These are phyloP conservation scores for Lodderomyces margitis DNA, from an alignment of 1,139 yeast genomes.

Conservation along the genomic window DNA sequence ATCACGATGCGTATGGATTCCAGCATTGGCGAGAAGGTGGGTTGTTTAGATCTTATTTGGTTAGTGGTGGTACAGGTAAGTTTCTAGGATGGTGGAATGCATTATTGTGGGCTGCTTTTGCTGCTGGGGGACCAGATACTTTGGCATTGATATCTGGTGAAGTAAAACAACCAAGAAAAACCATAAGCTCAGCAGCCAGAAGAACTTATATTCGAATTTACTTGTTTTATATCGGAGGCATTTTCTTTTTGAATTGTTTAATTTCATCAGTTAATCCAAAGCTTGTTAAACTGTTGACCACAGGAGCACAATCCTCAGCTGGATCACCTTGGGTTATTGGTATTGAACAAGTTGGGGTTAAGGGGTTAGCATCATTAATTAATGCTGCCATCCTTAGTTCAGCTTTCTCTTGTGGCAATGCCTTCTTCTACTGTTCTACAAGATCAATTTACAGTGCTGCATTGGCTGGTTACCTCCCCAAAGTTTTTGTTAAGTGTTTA, in stretches of 20 bases:
- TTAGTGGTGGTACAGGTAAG: constrained; percentile 32
- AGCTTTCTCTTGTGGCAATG: constrained; percentile 43
- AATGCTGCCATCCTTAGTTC: constrained; percentile 35
- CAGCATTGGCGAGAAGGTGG: constrained; percentile 38
- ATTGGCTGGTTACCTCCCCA: constrained; percentile 37
- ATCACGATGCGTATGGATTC: constrained; percentile 36
- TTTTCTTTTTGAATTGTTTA: constrained; percentile 35
- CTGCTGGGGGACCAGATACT: constrained; percentile 45
- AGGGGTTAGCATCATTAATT: constrained; percentile 35
- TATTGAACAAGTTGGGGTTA: constrained; percentile 33
- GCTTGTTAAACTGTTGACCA: constrained; percentile 24
- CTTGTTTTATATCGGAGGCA: constrained; percentile 36
- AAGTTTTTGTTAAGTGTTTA: constrained; percentile 32
- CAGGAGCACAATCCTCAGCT: constrained; percentile 31
- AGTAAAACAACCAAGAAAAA: constrained; percentile 32
- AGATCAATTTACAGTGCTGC: constrained; percentile 36
- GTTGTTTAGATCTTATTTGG: constrained; percentile 30
- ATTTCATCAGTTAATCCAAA: constrained; percentile 34
- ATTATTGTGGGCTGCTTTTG: constrained; percentile 37
- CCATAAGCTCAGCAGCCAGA: constrained; percentile 33
- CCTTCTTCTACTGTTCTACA: constrained; percentile 34
- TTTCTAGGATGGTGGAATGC: constrained; percentile 37
- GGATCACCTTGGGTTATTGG: constrained; percentile 44
- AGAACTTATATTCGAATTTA: constrained; percentile 30
- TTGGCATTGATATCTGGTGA: constrained; percentile 36